Percentiles rank a stretch among this genome's conserved stretches.
phyloP scores from a whole-genome alignment of 164 flowering plant genomes.

The Magnolia officinalis region DNA sequence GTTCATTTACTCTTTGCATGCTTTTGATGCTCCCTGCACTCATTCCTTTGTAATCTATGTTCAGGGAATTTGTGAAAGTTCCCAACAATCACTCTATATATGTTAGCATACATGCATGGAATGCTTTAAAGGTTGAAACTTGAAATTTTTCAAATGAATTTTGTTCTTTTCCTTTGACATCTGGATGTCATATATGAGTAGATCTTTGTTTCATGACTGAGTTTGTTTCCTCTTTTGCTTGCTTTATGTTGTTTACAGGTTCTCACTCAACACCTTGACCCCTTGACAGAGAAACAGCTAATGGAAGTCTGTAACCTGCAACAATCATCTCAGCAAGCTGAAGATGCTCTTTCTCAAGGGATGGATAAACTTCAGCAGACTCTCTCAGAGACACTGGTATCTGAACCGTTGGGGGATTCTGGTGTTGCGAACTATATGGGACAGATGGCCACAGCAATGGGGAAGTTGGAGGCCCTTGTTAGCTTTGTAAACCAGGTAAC shows the following conservation, averaged over 20 bases:
- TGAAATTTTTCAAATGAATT: not conserved
- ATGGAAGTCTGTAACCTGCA: constrained; percentile 47
- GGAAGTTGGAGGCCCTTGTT: constrained; percentile 64
- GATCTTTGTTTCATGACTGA: not conserved
- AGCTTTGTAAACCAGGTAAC: constrained; percentile 74
- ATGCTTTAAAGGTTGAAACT: not conserved
- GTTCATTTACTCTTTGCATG: not conserved
- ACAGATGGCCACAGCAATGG: constrained; percentile 58
- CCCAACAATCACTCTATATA: too few relatives aligned
- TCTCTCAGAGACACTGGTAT: constrained; percentile 54
- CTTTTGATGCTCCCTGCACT: not conserved
- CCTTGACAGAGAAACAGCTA: constrained; percentile 63
- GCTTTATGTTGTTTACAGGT: constrained; percentile 46
- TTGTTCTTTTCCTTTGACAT: not conserved
- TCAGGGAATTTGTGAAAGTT: too few relatives aligned
- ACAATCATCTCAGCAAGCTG: constrained; percentile 91
- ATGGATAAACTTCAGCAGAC: constrained; percentile 81
- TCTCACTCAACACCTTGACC: constrained; percentile 67
- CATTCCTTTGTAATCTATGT: not conserved
- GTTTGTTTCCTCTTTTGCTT: not conserved
- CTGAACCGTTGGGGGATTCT: constrained; percentile 42
- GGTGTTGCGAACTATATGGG: constrained; percentile 47
- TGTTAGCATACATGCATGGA: not conserved
- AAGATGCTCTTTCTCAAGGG: constrained; percentile 93
- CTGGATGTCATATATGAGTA: not conserved